phyloP scores from a whole-genome alignment of 768 basidiomycete genomes.

The Tylopilus vinaceipallidus region DNA sequence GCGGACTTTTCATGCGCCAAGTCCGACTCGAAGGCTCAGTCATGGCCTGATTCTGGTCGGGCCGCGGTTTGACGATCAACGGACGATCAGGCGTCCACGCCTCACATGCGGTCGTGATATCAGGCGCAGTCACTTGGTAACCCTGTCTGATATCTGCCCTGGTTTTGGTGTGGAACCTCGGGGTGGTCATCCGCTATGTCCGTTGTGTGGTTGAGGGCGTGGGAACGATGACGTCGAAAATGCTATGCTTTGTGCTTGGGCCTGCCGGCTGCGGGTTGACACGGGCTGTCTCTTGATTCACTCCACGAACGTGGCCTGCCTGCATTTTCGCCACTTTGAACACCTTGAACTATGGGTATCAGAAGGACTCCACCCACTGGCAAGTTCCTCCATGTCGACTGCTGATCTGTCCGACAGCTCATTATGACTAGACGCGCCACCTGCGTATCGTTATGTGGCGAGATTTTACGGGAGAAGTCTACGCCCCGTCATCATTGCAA shows the following conservation, averaged over 20 bases:
- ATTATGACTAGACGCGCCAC: constrained; percentile 38
- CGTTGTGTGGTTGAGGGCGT: too few species aligned
- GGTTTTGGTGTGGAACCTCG: background rate
- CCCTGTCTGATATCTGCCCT: too few species aligned
- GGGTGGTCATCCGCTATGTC: too few species aligned
- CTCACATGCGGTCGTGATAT: too few species aligned
- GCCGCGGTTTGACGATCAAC: too few species aligned
- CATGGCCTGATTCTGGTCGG: too few species aligned
- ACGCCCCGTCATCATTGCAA: constrained; percentile 55
- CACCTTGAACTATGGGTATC: constrained; percentile 15
- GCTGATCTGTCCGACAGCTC: background rate
- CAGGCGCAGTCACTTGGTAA: too few species aligned
- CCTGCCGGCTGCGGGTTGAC: background rate
- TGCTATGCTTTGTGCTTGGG: background rate
- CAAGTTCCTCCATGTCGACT: background rate
- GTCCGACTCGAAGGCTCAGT: too few species aligned
- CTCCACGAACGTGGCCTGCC: background rate
- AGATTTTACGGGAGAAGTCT: constrained; percentile 56
- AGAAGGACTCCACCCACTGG: constrained; percentile 15
- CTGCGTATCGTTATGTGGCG: constrained; percentile 58
- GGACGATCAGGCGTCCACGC: too few species aligned
- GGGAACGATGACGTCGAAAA: constrained; percentile 22
- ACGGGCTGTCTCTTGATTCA: background rate
- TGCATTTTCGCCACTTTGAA: too few species aligned
- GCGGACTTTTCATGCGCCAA: too few species aligned